These are phyloP conservation scores for Tetrastigma voinierianum DNA, from an alignment of 164 flowering plant genomes.

Conservation along the genomic window DNA sequence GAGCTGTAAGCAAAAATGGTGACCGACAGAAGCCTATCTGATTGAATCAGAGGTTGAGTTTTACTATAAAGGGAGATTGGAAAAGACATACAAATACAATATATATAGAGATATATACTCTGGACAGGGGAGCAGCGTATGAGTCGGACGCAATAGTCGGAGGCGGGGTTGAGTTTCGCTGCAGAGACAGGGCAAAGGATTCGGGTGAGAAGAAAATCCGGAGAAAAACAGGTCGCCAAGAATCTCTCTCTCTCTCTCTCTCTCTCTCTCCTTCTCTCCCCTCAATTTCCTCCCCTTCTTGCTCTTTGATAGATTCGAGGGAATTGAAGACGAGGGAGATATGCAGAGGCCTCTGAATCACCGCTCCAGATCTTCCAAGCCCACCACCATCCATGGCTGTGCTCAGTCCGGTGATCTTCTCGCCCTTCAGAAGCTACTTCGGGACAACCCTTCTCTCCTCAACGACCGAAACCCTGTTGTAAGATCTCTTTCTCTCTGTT, in stretches of 20 bases:
- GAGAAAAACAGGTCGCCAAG: neutral
- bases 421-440: conserved; percentile 55
- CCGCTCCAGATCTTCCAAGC: conserved; percentile 58
- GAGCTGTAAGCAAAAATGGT: too few relatives aligned
- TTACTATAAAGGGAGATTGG: too few relatives aligned
- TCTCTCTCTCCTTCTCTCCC: conserved; percentile 1
- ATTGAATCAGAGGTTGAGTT: too few relatives aligned
- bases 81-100: too few relatives aligned
- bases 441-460: conserved; percentile 74
- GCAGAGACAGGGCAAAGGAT: conserved; percentile 9
- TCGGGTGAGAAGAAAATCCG: neutral
- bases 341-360: conserved; percentile 48
- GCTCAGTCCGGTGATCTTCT: conserved; percentile 82
- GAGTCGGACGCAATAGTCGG: conserved; percentile 16
- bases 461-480: conserved; percentile 84
- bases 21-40: neutral
- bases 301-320: neutral
- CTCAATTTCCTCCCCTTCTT: neutral
- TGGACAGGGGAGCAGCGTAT: neutral
- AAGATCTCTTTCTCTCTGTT: conserved; percentile 28
- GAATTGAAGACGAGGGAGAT: conserved; percentile 9
- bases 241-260: neutral
- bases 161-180: conserved; percentile 10
- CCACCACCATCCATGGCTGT: conserved; percentile 62
- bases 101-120: too few relatives aligned